phyloP scores from a whole-genome alignment of 306 rosid genomes.

The Medicago lupulina region DNA sequence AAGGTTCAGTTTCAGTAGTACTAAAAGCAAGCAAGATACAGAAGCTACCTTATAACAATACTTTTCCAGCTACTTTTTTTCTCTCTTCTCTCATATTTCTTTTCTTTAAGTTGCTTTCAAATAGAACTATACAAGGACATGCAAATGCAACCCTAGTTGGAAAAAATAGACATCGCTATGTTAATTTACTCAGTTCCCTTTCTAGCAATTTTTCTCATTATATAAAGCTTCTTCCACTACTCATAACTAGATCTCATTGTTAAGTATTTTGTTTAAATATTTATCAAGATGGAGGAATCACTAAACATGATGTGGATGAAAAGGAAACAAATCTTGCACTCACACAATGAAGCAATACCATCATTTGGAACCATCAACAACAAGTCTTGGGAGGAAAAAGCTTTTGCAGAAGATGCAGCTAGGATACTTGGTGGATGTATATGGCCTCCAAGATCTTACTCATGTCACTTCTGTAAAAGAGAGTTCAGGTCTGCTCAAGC shows the following conservation, averaged over 20 bases:
- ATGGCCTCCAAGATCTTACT: conserved; percentile 92
- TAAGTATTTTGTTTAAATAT: neutral
- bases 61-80: conserved; percentile 43
- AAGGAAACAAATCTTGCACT: conserved; percentile 51
- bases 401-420: conserved; percentile 79
- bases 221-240: conserved; percentile 33
- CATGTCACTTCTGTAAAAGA: conserved; percentile 83
- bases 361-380: conserved; percentile 21
- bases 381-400: conserved; percentile 78
- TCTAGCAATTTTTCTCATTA: conserved; percentile 20
- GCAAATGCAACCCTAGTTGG: conserved; percentile 27
- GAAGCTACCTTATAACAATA: conserved; percentile 10
- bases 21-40: conserved; percentile 11
- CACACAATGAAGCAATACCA: conserved; percentile 45
- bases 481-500: conserved; percentile 96
- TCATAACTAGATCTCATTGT: conserved; percentile 17
- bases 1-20: neutral
- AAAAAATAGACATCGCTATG: conserved; percentile 5
- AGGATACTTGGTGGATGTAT: conserved; percentile 64
- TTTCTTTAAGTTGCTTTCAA: conserved; percentile 45
- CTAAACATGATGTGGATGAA: conserved; percentile 54
- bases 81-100: conserved; percentile 49
- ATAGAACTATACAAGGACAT: conserved; percentile 37
- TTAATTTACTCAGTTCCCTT: conserved; percentile 34
- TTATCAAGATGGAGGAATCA: conserved; percentile 48